Evolutionary conservation across 1,284 basidiomycete species (phyloP).

Genomic region (Violaceomyces palustris): DNA sequence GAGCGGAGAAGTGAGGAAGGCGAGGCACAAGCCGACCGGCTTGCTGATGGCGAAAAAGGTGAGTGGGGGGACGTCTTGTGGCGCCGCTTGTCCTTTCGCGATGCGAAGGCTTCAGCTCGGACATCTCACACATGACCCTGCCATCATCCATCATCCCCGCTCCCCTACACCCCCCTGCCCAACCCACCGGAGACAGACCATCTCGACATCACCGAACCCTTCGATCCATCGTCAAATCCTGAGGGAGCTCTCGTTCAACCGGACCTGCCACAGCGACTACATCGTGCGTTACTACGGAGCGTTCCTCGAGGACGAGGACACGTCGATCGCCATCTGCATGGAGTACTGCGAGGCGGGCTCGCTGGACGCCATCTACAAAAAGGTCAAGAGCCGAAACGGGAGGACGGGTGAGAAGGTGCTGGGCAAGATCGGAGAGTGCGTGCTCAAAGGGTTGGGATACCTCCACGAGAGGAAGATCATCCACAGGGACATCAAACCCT

Average conservation of each 20-base stretch:
- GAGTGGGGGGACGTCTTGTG: too few species aligned
- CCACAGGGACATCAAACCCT: constrained; percentile 96
- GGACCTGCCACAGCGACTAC: constrained; percentile 75
- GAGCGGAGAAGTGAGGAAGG: constrained; percentile 89
- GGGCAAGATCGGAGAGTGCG: constrained; percentile 84
- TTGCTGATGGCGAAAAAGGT: constrained; percentile 83
- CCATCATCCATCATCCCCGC: too few species aligned
- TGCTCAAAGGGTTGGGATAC: constrained; percentile 85
- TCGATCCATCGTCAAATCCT: constrained; percentile 77
- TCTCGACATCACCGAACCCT: constrained; percentile 88
- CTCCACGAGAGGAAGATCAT: constrained; percentile 86
- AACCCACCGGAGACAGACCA: constrained; percentile 69
- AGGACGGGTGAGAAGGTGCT: constrained; percentile 86
- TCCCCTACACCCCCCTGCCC: too few species aligned
- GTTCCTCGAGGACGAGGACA: constrained; percentile 85
- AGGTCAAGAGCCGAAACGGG: constrained; percentile 70
- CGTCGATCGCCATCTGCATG: constrained; percentile 93
- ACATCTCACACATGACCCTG: too few species aligned
- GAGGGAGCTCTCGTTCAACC: constrained; percentile 85
- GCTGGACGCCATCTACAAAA: constrained; percentile 78
- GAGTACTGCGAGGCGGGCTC: constrained; percentile 79
- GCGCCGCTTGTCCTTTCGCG: too few species aligned
- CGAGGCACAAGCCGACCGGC: constrained; percentile 70
- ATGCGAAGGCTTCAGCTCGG: too few species aligned
- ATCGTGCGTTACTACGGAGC: constrained; percentile 92